A percentile compares a stretch with the other conserved stretches of the same genome.
Evolutionary conservation across 495 filamentous ascomycete species (phyloP).

Genomic region (Penicillium pulvis): DNA sequence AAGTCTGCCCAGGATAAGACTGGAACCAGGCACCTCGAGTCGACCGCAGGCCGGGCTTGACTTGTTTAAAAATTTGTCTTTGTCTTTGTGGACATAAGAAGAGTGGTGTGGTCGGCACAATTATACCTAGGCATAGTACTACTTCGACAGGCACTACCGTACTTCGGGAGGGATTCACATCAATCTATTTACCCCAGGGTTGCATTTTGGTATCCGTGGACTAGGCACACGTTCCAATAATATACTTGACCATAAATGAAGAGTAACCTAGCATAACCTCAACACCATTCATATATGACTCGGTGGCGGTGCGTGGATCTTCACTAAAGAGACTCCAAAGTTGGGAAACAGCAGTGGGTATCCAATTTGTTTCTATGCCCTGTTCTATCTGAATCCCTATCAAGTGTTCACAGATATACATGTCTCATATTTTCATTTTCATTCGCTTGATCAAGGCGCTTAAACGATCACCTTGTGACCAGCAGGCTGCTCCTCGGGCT

Average conservation of each 20-base stretch:
- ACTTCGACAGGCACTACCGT: too few species aligned
- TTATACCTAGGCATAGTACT: too few species aligned
- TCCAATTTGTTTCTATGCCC: not conserved
- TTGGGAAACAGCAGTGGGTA: not conserved
- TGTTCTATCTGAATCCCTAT: conserved; percentile 1
- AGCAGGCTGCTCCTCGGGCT: conserved; percentile 45
- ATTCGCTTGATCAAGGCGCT: not conserved
- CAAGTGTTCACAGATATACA: not conserved
- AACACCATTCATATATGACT: too few species aligned
- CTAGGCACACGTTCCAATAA: too few species aligned
- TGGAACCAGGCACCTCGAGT: conserved; percentile 17
- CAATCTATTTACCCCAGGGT: too few species aligned
- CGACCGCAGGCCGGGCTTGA: conserved; percentile 23
- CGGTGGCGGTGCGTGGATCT: too few species aligned
- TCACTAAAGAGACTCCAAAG: not conserved
- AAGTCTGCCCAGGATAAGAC: conserved; percentile 16
- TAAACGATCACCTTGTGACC: conserved; percentile 46
- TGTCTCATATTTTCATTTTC: conserved; percentile 8
- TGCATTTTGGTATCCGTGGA: too few species aligned
- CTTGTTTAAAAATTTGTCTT: not conserved
- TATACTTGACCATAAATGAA: too few species aligned
- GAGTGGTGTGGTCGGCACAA: too few species aligned
- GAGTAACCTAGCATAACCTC: too few species aligned
- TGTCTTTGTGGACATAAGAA: too few species aligned
- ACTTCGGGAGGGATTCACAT: too few species aligned